Conservation (phyloP, 192 early-diverging fungal genomes). For the Podochytrium sp. region DNA sequence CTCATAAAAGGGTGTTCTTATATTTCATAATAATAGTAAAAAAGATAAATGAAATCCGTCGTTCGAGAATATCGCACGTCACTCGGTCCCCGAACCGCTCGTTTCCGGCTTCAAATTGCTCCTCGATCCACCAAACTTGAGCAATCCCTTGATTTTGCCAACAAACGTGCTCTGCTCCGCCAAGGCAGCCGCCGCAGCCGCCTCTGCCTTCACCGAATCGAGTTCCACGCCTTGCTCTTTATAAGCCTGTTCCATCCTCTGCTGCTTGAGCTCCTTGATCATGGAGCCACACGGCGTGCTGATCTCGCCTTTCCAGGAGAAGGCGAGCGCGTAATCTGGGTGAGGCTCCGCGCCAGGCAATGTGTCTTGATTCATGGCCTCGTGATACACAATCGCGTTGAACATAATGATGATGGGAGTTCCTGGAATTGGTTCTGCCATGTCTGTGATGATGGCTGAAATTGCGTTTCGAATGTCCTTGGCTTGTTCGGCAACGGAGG, state of each 20-base stretch:
- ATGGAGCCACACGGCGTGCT: slow-evolving; percentile 29
- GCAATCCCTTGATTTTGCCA: slow-evolving; percentile 13
- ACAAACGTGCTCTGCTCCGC: slow-evolving; percentile 18
- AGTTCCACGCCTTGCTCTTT: slow-evolving; percentile 32
- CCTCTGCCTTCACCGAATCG: slow-evolving; percentile 27
- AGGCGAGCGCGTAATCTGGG: slow-evolving; percentile 24
- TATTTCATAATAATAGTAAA: too few species aligned
- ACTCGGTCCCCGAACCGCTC: too few species aligned
- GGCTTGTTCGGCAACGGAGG: slow-evolving; percentile 27
- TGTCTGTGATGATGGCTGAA: slow-evolving; percentile 28
- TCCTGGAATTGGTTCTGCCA: slow-evolving; percentile 34
- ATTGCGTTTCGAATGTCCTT: slow-evolving; percentile 33
- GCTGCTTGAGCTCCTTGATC: slow-evolving; percentile 31
- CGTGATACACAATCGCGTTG: slow-evolving; percentile 37
- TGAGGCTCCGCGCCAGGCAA: neutral
- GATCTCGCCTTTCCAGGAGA: slow-evolving; percentile 34
- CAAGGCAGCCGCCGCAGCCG: slow-evolving; percentile 23
- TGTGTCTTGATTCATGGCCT: neutral
- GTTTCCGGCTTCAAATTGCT: neutral
- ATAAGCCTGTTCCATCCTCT: slow-evolving; percentile 29
- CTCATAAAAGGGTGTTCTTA: too few species aligned
- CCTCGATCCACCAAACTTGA: neutral
- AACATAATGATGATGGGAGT: slow-evolving; percentile 37
- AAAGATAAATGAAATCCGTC: too few species aligned
- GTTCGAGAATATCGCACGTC: too few species aligned